Percentiles rank a stretch among this genome's conserved stretches.
Conservation (phyloP, 2,329 filamentous ascomycete species). For the Microdochium nivale region DNA sequence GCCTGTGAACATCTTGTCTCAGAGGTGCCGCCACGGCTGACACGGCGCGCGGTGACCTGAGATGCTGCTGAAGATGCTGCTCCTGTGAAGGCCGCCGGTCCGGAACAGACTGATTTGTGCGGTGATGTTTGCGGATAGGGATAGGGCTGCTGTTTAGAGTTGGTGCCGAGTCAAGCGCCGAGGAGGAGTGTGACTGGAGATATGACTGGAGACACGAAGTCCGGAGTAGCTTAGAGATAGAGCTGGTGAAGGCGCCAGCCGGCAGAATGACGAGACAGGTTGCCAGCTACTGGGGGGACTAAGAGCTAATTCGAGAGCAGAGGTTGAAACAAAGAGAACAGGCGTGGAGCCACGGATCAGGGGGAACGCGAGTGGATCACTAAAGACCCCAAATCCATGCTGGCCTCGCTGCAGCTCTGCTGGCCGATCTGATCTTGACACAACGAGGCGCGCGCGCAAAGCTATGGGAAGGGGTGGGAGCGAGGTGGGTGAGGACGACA, state of each 20-base stretch:
- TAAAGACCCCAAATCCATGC: not conserved
- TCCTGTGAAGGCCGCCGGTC: not conserved
- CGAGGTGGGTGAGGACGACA: not conserved
- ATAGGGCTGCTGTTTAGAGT: not conserved
- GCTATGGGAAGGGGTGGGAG: not conserved
- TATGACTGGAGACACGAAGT: too few species aligned
- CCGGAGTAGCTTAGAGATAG: too few species aligned
- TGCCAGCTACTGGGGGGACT: not conserved
- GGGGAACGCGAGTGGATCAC: not conserved
- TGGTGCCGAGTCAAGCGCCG: not conserved
- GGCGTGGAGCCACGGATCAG: not conserved
- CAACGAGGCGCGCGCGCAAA: not conserved
- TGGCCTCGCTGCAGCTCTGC: not conserved
- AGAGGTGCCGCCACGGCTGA: conserved; percentile 2
- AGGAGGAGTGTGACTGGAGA: too few species aligned
- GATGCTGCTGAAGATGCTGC: not conserved
- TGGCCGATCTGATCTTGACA: not conserved
- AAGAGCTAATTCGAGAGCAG: not conserved
- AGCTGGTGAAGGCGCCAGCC: not conserved
- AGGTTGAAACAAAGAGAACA: not conserved
- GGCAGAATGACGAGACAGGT: not conserved
- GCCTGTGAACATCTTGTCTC: conserved; percentile 36
- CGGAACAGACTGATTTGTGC: not conserved
- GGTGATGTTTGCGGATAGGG: not conserved
- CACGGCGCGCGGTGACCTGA: not conserved